A percentile compares a stretch with the other conserved stretches of the same genome.
phyloP scores from a whole-genome alignment of 768 basidiomycete genomes.

The Strobilomyces dryophilus region DNA sequence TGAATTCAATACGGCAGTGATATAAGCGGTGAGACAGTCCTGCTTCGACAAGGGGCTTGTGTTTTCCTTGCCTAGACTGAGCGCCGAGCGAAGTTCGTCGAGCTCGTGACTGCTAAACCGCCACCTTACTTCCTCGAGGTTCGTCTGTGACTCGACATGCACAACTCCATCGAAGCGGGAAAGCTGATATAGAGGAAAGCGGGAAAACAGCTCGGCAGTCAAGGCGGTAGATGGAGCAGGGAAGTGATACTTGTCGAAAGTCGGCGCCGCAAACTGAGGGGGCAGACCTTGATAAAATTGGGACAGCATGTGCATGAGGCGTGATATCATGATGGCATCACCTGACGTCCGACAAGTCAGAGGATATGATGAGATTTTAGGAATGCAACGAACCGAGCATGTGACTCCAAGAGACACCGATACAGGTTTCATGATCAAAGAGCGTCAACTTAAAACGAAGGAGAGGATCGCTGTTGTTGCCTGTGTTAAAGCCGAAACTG shows the following conservation, averaged over 20 bases:
- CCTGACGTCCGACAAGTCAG: slow-evolving; percentile 17
- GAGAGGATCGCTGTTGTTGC: slow-evolving; percentile 17
- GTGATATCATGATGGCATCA: slow-evolving; percentile 25
- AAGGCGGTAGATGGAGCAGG: slow-evolving; percentile 15
- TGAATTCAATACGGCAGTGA: slow-evolving; percentile 20
- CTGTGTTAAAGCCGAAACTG: slow-evolving; percentile 8
- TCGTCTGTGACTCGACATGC: not conserved
- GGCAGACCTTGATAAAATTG: too few species aligned
- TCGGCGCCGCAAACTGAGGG: too few species aligned
- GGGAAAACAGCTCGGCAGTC: slow-evolving; percentile 11
- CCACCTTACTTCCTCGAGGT: slow-evolving; percentile 16
- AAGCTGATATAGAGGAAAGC: slow-evolving; percentile 16
- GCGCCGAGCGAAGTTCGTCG: slow-evolving; percentile 9
- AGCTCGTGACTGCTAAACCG: slow-evolving; percentile 10
- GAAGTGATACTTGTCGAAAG: slow-evolving; percentile 24
- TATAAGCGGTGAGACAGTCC: slow-evolving; percentile 29
- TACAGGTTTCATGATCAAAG: slow-evolving; percentile 21
- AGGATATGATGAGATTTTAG: not conserved
- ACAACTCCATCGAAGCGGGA: slow-evolving; percentile 5
- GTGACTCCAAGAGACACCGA: slow-evolving; percentile 35
- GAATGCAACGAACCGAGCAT: slow-evolving; percentile 24
- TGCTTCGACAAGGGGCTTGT: slow-evolving; percentile 11
- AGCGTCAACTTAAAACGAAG: slow-evolving; percentile 28
- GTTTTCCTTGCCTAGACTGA: not conserved
- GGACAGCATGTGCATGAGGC: slow-evolving; percentile 30